These are phyloP conservation scores for Fusarium sublunatum DNA, from an alignment of 2,329 filamentous ascomycete species.

Conservation along the genomic window DNA sequence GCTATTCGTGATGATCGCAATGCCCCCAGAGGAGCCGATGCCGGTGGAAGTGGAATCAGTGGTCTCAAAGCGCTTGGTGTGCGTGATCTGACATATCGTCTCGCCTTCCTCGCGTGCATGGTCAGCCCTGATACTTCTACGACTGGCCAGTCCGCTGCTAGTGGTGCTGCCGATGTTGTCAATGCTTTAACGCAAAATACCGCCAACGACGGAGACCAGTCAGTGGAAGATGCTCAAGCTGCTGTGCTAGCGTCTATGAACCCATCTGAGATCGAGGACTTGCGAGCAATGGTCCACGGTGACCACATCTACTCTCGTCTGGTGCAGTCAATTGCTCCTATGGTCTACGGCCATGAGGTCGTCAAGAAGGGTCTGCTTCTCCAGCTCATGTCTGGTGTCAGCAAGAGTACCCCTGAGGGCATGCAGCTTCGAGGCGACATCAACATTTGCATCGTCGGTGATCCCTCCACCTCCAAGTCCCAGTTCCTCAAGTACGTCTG, in stretches of 20 bases:
- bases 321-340: constrained; percentile 93
- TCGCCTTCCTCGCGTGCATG: constrained; percentile 98
- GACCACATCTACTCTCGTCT: constrained; percentile 94
- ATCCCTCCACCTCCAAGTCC: constrained; percentile 96
- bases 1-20: constrained; percentile 85
- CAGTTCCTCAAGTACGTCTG: constrained; percentile 99
- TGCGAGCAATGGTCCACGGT: constrained; percentile 92
- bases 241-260: constrained; percentile 89
- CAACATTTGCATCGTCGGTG: constrained; percentile 98
- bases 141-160: constrained; percentile 76
- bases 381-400: constrained; percentile 95
- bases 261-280: constrained; percentile 86
- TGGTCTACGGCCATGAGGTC: constrained; percentile 96
- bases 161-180: constrained; percentile 79
- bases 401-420: constrained; percentile 90
- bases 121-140: constrained; percentile 88
- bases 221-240: constrained; percentile 87
- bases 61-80: constrained; percentile 94
- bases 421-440: constrained; percentile 97
- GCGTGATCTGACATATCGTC: constrained; percentile 90
- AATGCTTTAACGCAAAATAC: constrained; percentile 76
- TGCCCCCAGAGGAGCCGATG: constrained; percentile 78
- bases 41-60: constrained; percentile 83
- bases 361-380: constrained; percentile 97
- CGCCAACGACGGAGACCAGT: constrained; percentile 73